Conservation (phyloP, 345 rosid genomes). For the Hibiscus trionum region DNA sequence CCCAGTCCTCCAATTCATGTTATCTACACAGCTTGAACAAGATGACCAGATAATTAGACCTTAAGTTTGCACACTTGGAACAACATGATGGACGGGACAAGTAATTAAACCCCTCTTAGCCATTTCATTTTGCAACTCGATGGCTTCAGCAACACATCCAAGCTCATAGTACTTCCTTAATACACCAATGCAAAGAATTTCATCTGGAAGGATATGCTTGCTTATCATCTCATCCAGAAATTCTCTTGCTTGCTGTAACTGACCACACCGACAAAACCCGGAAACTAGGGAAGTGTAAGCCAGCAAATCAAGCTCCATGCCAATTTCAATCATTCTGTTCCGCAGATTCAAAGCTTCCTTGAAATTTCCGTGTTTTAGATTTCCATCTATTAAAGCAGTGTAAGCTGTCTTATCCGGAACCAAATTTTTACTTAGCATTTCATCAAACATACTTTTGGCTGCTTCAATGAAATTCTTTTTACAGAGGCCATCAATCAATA, state of each 20-base stretch:
- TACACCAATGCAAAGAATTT: conserved; percentile 43
- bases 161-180: conserved; percentile 54
- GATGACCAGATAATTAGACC: background rate
- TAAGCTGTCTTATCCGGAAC: conserved; percentile 47
- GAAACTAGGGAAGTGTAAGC: conserved; percentile 62
- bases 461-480: conserved; percentile 46
- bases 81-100: conserved; percentile 16
- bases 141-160: conserved; percentile 41
- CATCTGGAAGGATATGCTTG: conserved; percentile 50
- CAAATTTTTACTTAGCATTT: conserved; percentile 39
- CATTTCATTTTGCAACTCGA: conserved; percentile 43
- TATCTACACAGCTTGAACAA: background rate
- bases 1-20: background rate
- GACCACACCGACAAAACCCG: conserved; percentile 50
- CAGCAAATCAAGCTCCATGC: conserved; percentile 55
- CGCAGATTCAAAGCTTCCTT: conserved; percentile 42
- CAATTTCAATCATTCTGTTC: conserved; percentile 47
- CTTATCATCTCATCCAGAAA: conserved; percentile 56
- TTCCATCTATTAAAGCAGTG: conserved; percentile 60
- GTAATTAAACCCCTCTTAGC: conserved; percentile 31
- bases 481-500: conserved; percentile 66
- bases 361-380: conserved; percentile 47
- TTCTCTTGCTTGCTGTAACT: conserved; percentile 42
- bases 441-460: conserved; percentile 39
- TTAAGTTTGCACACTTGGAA: conserved; percentile 15